Conservation (phyloP, 2,329 filamentous ascomycete species). For the Colletotrichum tanaceti region DNA sequence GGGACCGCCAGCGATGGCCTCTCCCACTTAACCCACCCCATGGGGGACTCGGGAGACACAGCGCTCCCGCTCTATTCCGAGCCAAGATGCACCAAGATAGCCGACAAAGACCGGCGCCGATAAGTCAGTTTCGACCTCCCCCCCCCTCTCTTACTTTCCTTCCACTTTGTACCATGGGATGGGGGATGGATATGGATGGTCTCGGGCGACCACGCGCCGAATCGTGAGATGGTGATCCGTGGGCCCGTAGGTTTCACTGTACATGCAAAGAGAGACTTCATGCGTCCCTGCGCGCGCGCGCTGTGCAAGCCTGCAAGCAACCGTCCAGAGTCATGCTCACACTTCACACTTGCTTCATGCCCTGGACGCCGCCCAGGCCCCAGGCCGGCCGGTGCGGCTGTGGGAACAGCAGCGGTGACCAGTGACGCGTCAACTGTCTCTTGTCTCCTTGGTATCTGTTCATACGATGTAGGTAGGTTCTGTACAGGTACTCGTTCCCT, state of each 20-base stretch:
- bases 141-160: too few relatives aligned
- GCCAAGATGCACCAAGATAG: constrained; percentile 22
- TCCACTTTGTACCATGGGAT: too few relatives aligned
- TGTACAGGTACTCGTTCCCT: too few relatives aligned
- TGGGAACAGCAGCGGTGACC: background rate
- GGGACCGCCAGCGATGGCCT: constrained; percentile 28
- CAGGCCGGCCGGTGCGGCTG: constrained; percentile 9
- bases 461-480: too few relatives aligned
- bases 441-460: background rate
- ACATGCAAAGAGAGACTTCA: background rate
- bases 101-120: constrained; percentile 23
- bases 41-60: constrained; percentile 27
- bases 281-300: background rate
- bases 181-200: too few relatives aligned
- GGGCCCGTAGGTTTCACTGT: constrained; percentile 1
- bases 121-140: constrained; percentile 35
- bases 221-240: background rate
- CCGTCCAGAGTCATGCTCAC: background rate
- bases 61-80: constrained; percentile 39
- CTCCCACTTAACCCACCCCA: constrained; percentile 38
- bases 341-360: too few relatives aligned
- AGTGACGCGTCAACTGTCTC: constrained; percentile 23
- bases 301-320: too few relatives aligned
- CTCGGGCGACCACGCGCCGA: background rate
- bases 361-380: constrained; percentile 21